A percentile compares a stretch with the other conserved stretches of the same genome.
Evolutionary conservation across 2,329 filamentous ascomycete species (phyloP).

Genomic region (Nigrospora sphaerica): DNA sequence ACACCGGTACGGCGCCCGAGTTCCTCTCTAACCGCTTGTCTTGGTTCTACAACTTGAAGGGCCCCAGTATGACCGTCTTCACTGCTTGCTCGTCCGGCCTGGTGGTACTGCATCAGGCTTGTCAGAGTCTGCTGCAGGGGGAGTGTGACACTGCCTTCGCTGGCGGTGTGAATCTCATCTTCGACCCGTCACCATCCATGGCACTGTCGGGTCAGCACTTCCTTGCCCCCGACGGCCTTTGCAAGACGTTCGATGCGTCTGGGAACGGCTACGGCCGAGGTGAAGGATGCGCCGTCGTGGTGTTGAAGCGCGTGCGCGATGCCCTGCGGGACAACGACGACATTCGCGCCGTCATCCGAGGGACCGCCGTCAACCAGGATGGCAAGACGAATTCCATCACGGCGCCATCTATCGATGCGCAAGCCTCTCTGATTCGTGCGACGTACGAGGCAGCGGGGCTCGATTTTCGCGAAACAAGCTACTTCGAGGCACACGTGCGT

Average conservation of each 20-base stretch:
- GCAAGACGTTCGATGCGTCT: constrained; percentile 19
- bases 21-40: constrained; percentile 15
- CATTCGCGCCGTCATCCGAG: constrained; percentile 47
- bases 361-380: constrained; percentile 47
- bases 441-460: constrained; percentile 40
- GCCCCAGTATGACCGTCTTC: constrained; percentile 20
- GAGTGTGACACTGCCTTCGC: constrained; percentile 20
- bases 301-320: constrained; percentile 35
- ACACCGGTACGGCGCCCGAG: not conserved
- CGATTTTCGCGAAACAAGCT: constrained; percentile 36
- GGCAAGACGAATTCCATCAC: constrained; percentile 50
- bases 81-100: constrained; percentile 26
- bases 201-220: constrained; percentile 7
- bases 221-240: constrained; percentile 13
- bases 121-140: constrained; percentile 18
- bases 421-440: constrained; percentile 39
- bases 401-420: constrained; percentile 44
- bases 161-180: constrained; percentile 15
- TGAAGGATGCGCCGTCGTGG: constrained; percentile 27
- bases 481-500: constrained; percentile 46
- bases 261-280: constrained; percentile 29
- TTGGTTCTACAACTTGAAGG: constrained; percentile 20
- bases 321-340: constrained; percentile 53
- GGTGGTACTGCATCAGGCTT: constrained; percentile 21
- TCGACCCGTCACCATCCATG: constrained; percentile 15